These are phyloP conservation scores for Auricularia sp. DNA, from an alignment of 768 basidiomycete genomes.

Conservation along the genomic window DNA sequence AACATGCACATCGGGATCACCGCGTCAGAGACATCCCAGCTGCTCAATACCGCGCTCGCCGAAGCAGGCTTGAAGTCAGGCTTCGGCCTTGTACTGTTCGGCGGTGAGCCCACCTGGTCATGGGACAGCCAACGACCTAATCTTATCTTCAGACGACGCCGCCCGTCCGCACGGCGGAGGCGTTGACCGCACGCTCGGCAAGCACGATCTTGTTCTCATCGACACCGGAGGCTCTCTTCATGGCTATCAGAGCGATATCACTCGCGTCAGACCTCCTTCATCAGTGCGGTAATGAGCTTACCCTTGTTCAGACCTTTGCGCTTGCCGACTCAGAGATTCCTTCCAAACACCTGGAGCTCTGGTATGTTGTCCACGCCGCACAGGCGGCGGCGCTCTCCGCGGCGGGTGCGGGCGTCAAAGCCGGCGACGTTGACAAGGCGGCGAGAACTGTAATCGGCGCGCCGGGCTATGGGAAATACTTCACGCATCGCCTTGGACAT, in stretches of 20 bases:
- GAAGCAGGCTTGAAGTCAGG: slow-evolving; percentile 49
- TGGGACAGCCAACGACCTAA: slow-evolving; percentile 3
- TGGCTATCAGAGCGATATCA: slow-evolving; percentile 72
- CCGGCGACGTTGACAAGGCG: slow-evolving; percentile 48
- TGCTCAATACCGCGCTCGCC: slow-evolving; percentile 47
- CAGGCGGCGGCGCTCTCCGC: slow-evolving; percentile 45
- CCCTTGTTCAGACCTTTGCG: slow-evolving; percentile 48
- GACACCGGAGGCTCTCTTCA: slow-evolving; percentile 64
- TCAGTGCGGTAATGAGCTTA: too few species aligned
- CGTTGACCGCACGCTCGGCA: slow-evolving; percentile 48
- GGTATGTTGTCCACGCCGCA: slow-evolving; percentile 56
- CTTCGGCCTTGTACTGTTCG: slow-evolving; percentile 65
- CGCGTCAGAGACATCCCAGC: slow-evolving; percentile 56
- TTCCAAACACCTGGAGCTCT: slow-evolving; percentile 41
- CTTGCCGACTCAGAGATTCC: slow-evolving; percentile 49
- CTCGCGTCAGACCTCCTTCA: slow-evolving; percentile 41
- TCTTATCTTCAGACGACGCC: slow-evolving; percentile 52
- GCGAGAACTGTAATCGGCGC: slow-evolving; percentile 44
- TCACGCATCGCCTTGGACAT: slow-evolving; percentile 77
- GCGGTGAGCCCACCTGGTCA: slow-evolving; percentile 39
- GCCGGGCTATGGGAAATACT: slow-evolving; percentile 43
- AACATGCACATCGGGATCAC: slow-evolving; percentile 60
- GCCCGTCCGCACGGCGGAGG: slow-evolving; percentile 79
- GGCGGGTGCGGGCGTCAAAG: slow-evolving; percentile 39
- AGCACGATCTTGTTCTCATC: slow-evolving; percentile 60